These are phyloP conservation scores for Anthracocystis panici-leucophaei DNA, from an alignment of 1,284 basidiomycete genomes.

Conservation along the genomic window DNA sequence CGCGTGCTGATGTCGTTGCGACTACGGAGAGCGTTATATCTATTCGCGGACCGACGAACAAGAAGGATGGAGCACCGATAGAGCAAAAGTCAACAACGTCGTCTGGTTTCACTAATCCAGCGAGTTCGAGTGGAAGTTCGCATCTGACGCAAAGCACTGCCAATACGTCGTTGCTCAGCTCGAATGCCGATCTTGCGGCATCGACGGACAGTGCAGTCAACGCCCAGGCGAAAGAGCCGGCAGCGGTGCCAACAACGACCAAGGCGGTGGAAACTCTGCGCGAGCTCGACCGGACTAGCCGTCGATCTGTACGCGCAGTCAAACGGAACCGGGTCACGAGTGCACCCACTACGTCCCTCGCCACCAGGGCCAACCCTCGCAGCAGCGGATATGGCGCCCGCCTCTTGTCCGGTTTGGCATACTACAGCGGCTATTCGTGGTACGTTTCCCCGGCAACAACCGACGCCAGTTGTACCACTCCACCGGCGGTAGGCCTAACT, in stretches of 20 bases:
- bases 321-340: conserved; percentile 20
- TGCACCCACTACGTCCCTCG: not conserved
- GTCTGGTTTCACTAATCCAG: conserved; percentile 11
- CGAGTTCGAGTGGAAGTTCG: conserved; percentile 8
- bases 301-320: conserved; percentile 10
- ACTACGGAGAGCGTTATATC: conserved; percentile 35
- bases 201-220: not conserved
- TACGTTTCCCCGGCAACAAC: conserved; percentile 7
- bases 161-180: conserved; percentile 15
- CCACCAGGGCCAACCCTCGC: not conserved
- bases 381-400: conserved; percentile 22
- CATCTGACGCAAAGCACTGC: conserved; percentile 15
- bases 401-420: conserved; percentile 21
- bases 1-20: conserved; percentile 24
- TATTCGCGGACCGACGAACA: not conserved
- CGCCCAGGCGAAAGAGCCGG: not conserved
- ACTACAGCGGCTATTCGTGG: conserved; percentile 36
- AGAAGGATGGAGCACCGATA: not conserved
- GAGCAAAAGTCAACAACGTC: conserved; percentile 12
- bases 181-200: conserved; percentile 4
- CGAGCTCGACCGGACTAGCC: conserved; percentile 19
- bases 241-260: conserved; percentile 6
- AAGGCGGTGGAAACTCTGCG: conserved; percentile 27
- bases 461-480: not conserved
- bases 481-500: not conserved